Evolutionary conservation across 192 early-diverging fungal genomes (phyloP).

Genomic region (Geosiphon pyriformis): DNA sequence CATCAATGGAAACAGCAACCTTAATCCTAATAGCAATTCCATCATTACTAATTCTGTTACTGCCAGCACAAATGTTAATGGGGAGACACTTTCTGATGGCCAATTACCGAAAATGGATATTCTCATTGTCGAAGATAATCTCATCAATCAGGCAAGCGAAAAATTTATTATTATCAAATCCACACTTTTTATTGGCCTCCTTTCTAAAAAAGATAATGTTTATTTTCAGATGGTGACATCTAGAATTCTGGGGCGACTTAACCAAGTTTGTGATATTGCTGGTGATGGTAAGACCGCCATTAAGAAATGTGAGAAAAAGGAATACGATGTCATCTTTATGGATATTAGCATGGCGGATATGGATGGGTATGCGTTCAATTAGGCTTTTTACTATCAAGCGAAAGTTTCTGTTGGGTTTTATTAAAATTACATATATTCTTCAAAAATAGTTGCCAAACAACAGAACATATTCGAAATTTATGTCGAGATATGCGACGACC

Average conservation of each 20-base stretch:
- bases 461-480: constrained; percentile 27
- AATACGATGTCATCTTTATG: constrained; percentile 39
- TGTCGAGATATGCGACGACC: constrained; percentile 27
- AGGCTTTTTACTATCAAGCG: no score
- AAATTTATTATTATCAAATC: no score
- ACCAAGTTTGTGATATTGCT: constrained; percentile 5
- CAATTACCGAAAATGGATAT: constrained; percentile 29
- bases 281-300: neutral
- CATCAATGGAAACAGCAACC: neutral
- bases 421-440: no score
- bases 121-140: constrained; percentile 43
- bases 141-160: constrained; percentile 29
- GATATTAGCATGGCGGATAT: constrained; percentile 39
- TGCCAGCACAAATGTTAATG: neutral
- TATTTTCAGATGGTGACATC: constrained; percentile 8
- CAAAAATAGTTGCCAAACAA: constrained; percentile 24
- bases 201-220: no score
- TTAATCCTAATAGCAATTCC: neutral
- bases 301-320: constrained; percentile 15
- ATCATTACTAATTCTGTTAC: neutral
- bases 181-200: no score
- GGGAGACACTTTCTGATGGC: constrained; percentile 7
- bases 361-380: constrained; percentile 19
- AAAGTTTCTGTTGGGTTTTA: no score
- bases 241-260: constrained; percentile 3